Evolutionary conservation across 2,329 filamentous ascomycete genomes (phyloP).

Genomic region (Neoarthrinium moseri): DNA sequence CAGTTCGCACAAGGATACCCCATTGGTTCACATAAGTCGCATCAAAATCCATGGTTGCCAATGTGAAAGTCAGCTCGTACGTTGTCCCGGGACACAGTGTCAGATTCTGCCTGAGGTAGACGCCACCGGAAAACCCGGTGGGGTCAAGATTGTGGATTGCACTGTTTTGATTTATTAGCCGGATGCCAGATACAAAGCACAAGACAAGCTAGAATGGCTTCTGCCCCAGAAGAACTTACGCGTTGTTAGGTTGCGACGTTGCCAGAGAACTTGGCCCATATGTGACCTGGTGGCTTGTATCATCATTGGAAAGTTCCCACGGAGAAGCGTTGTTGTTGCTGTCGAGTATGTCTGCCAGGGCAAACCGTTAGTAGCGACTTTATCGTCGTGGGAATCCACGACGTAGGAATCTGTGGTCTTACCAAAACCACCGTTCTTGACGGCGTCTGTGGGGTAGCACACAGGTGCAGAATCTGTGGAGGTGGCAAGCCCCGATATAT

Average conservation of each 20-base stretch:
- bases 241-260: neutral
- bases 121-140: neutral
- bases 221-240: neutral
- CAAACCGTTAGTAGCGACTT: neutral
- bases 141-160: neutral
- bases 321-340: neutral
- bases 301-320: neutral
- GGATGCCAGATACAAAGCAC: neutral
- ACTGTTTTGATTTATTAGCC: neutral
- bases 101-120: neutral
- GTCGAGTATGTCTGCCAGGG: neutral
- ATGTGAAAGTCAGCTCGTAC: neutral
- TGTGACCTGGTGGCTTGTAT: neutral
- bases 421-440: constrained; percentile 1
- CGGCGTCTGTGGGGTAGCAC: neutral
- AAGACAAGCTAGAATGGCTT: neutral
- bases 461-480: constrained; percentile 1
- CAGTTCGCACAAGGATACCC: neutral
- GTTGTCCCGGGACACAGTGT: constrained; percentile 1
- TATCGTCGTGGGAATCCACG: neutral
- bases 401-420: neutral
- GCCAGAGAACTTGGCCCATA: constrained; percentile 1
- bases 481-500: neutral
- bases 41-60: neutral
- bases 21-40: neutral